Percentiles rank a stretch among this genome's conserved stretches.
phyloP scores from a whole-genome alignment of 495 filamentous ascomycete genomes.

The Penicillium bovifimosum region DNA sequence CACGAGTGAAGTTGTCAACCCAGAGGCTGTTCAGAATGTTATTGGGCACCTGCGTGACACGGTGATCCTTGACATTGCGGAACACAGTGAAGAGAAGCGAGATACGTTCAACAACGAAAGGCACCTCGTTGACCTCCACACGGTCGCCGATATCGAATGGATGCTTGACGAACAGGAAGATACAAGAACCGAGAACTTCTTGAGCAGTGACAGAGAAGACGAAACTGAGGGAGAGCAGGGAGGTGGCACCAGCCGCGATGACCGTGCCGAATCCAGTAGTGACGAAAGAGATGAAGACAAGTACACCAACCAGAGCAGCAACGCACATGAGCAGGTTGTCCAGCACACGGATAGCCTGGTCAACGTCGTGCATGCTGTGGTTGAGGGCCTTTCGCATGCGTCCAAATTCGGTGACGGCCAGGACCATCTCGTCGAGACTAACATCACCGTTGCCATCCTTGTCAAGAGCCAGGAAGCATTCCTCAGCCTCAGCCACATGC shows the following conservation, averaged over 20 bases:
- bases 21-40: conserved; percentile 83
- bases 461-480: conserved; percentile 75
- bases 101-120: conserved; percentile 85
- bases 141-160: conserved; percentile 91
- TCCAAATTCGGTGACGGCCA: conserved; percentile 76
- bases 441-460: conserved; percentile 90
- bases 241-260: conserved; percentile 90
- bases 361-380: conserved; percentile 92
- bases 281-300: conserved; percentile 88
- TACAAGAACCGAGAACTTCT: conserved; percentile 91
- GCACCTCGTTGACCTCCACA: conserved; percentile 68
- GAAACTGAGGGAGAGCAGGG: conserved; percentile 88
- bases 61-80: conserved; percentile 72
- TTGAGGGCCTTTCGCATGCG: conserved; percentile 80
- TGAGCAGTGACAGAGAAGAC: conserved; percentile 87
- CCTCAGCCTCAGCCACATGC: conserved; percentile 67
- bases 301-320: conserved; percentile 70
- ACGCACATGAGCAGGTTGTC: conserved; percentile 77
- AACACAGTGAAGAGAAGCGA: conserved; percentile 93
- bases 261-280: conserved; percentile 79
- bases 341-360: conserved; percentile 86
- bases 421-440: conserved; percentile 89
- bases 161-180: conserved; percentile 98
- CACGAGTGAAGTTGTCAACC: conserved; percentile 88
- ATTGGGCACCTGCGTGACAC: conserved; percentile 85